Base-by-base conservation (phyloP, 129 eudicot genomes). In the Arctium lappa region DNA sequence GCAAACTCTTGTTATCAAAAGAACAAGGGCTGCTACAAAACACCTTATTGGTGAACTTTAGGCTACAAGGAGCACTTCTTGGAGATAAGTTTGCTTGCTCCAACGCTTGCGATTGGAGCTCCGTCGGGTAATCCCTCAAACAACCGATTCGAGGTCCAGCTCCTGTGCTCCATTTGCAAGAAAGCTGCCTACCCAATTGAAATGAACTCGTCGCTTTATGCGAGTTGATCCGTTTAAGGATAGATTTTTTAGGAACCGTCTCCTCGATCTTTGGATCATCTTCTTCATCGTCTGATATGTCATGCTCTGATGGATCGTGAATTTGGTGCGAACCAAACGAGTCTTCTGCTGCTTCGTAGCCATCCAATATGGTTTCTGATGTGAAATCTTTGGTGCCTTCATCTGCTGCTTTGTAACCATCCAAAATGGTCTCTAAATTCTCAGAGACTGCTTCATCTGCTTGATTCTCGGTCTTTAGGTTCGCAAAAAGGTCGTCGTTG, bases 121-220 rank as follows among this genome's bases (percentile, higher is more conserved):
- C 91, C 1, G 92, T 80, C 0, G 99, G 99, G 80, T 96, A 96
- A 77, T 93, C 99, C 80, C 98, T 85, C 78, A 96, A 62, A 37
- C 97, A 96, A 18, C 99, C 97, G 6, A 96, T 96, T 7, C 98
- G 83, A 4, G 99, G 99, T 68, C 99, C 99, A n/a, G 97, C 99
- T 48, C 99, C 99, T 1, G 99, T 93, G 78, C 94, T 91, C 99
- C 99, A 96, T 87, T 88, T 91, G 85, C 93, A 93, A 2, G 97
- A 91, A 11, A 95, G 86, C 36, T 95, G 97, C 48, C 92, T 85
- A 3, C 99, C 99, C 76, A 95, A 78, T 78, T 95, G 97, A 84
- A 68, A 95, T 5, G 99, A 96, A 32, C 84, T 86, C 65, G 79
- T 82, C 70, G 78, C 89, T 76, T 95, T 96, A 69, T 87, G 97